Base-by-base conservation (phyloP, 352 stramenopile species). In the Paralagenidium karlingii region DNA sequence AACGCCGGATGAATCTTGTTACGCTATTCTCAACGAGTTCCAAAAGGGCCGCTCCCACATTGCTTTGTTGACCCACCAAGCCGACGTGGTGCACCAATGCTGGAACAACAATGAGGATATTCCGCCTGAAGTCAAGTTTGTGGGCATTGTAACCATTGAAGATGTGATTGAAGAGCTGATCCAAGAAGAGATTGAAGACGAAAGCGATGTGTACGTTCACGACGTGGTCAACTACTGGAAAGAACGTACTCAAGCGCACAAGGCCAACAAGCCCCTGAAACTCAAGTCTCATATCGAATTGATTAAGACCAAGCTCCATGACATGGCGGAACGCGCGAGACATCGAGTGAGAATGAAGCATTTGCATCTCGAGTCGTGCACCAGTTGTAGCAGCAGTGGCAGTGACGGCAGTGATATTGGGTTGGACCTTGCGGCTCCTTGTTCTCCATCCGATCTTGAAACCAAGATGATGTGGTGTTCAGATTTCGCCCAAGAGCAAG, bases 81-180 rank as follows among this genome's bases (percentile, higher is more conserved):
- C 58, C 1, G 51, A 55, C 38, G 38, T 47, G 34, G 61, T 94
- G 51, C 68, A 60, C 24, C 28, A 70, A 37, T 63, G 60, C 42
- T 69, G 77, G 79, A 34, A 66, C 58, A 43, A 65, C 49, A 53
- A 55, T 29, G 50, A 63, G 42, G 56, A 74, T 29, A 46, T 55
- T 46, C 32, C 56, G 33, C 19, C 52, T 12, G 41, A 63, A 20
- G 77, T 74, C 10, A 49, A 67, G 19, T 76, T 95, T 25, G 52
- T 87, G 19, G 87, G 83, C 12, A 88, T 96, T 43, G 59, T 94
- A 18, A 96, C 83, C 15, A 75, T 96, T 33, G 83, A 96, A 55
- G 82, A 96, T 51, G 66, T 95, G 9, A 65, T 96, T 28, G 87
- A 96, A 49, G 71, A 89, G 49, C 59, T 89, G 25, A 94, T 74